Evolutionary conservation across 495 filamentous ascomycete genomes (phyloP).

Genomic region (Trichoderma gamsii): DNA sequence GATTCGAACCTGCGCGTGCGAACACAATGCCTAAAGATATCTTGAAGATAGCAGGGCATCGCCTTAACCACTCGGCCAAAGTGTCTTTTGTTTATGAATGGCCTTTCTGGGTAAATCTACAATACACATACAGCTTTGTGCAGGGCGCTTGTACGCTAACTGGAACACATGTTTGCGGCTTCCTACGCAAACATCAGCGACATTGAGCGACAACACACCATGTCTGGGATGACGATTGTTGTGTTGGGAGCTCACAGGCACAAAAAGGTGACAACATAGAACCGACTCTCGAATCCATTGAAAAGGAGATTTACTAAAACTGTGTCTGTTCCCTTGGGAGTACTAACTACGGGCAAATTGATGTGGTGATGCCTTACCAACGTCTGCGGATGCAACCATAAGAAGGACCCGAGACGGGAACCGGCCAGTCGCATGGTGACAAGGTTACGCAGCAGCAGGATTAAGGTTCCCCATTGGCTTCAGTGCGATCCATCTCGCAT

Average conservation of each 20-base stretch:
- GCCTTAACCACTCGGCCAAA: slow-evolving; percentile 13
- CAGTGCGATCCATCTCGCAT: background rate
- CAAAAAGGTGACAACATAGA: background rate
- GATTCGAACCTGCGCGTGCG: slow-evolving; percentile 14
- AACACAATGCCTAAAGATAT: slow-evolving; percentile 12
- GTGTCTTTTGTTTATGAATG: background rate
- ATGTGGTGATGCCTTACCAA: slow-evolving; percentile 5
- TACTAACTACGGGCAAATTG: background rate
- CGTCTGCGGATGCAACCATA: background rate
- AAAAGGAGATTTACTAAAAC: background rate
- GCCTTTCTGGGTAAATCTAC: background rate
- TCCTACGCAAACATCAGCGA: too few relatives aligned
- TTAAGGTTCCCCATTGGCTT: background rate
- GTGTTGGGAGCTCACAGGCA: too few relatives aligned
- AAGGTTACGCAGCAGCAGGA: background rate
- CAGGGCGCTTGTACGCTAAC: background rate
- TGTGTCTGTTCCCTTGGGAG: background rate
- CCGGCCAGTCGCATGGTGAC: slow-evolving; percentile 5
- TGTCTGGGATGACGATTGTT: too few relatives aligned
- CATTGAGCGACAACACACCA: too few relatives aligned
- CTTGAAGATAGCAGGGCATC: background rate
- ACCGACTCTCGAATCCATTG: background rate
- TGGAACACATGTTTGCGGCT: too few relatives aligned
- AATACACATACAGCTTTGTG: background rate
- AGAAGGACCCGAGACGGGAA: background rate